Conservation (phyloP, 805 yeast genomes). For the Yarrowia deformans region DNA sequence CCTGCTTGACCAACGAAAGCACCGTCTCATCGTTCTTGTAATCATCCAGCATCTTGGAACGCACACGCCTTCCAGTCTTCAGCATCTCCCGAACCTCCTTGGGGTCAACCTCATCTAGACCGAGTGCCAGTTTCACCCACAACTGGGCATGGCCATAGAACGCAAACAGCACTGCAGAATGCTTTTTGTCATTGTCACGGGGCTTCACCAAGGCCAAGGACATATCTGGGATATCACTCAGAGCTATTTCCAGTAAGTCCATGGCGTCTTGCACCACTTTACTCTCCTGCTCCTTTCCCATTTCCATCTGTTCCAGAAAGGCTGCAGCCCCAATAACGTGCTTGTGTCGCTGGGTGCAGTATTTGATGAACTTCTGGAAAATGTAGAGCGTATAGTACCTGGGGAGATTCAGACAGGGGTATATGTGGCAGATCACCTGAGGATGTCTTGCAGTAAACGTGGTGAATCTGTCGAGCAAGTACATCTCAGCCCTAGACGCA, state of each 20-base stretch:
- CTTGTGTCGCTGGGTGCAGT: neutral
- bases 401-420: neutral
- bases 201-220: neutral
- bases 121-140: constrained; percentile 19
- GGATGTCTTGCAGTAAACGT: constrained; percentile 1
- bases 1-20: neutral
- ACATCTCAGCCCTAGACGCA: neutral
- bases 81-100: neutral
- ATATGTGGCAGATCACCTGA: neutral
- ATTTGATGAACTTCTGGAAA: neutral
- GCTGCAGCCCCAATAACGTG: neutral
- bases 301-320: neutral
- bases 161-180: neutral
- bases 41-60: neutral
- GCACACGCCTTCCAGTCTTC: neutral
- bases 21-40: neutral
- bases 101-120: accelerated
- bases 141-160: constrained; percentile 20
- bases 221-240: neutral
- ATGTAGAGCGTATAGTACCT: neutral
- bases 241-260: neutral
- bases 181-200: no score
- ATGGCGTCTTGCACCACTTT: neutral
- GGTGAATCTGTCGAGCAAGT: neutral
- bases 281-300: neutral